Evolutionary conservation across 768 basidiomycete genomes (phyloP).

Genomic region (Phlebiopsis flavidoalba): DNA sequence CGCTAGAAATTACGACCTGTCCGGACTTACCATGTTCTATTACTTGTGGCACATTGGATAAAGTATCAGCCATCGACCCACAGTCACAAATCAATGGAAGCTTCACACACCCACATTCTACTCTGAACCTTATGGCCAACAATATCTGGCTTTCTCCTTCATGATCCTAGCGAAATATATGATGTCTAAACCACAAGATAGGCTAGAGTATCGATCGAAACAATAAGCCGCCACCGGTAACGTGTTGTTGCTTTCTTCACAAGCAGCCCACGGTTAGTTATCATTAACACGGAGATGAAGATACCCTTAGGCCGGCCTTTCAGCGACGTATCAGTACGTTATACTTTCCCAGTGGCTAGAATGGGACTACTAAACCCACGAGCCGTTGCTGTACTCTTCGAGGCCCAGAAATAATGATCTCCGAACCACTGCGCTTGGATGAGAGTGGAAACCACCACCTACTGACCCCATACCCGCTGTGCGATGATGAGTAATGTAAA

Average conservation of each 20-base stretch:
- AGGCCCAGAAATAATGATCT: constrained; percentile 64
- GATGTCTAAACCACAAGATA: no score
- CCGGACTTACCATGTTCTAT: no score
- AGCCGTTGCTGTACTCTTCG: constrained; percentile 58
- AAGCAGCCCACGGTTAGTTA: constrained; percentile 47
- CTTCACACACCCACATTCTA: constrained; percentile 25
- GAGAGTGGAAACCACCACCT: constrained; percentile 59
- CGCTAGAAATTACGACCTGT: no score
- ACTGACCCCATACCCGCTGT: constrained; percentile 52
- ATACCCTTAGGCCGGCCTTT: constrained; percentile 47
- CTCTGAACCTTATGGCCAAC: constrained; percentile 41
- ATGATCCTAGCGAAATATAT: constrained; percentile 37
- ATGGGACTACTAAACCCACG: constrained; percentile 41
- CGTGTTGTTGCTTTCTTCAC: constrained; percentile 51
- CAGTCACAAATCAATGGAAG: no score
- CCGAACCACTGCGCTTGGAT: constrained; percentile 70
- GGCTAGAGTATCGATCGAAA: neutral
- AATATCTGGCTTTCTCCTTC: constrained; percentile 53
- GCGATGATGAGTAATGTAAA: neutral
- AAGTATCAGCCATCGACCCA: no score
- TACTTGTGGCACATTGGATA: no score
- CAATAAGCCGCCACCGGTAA: constrained; percentile 33
- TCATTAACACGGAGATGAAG: constrained; percentile 42
- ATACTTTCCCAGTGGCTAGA: neutral
- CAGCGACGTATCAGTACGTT: neutral